phyloP scores from a whole-genome alignment of 306 rosid genomes.

The Rosa lucieae region DNA sequence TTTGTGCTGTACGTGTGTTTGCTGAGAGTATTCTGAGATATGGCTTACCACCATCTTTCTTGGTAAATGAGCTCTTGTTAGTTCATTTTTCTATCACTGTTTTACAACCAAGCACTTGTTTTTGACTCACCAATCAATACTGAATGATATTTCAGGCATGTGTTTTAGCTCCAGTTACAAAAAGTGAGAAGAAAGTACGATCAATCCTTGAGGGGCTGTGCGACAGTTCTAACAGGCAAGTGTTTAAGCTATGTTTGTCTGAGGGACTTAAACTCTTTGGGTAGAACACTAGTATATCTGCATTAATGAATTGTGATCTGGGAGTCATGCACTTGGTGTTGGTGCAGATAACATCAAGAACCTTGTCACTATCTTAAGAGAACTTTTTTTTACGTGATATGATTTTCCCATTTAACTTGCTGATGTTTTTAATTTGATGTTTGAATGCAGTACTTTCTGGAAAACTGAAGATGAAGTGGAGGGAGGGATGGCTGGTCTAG shows the following conservation, averaged over 20 bases:
- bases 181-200: slow-evolving; percentile 84
- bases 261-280: not conserved
- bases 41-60: slow-evolving; percentile 87
- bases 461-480: slow-evolving; percentile 75
- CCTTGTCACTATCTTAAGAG: not conserved
- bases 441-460: slow-evolving; percentile 70
- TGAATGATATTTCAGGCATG: slow-evolving; percentile 62
- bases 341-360: not conserved
- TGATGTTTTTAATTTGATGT: slow-evolving; percentile 6
- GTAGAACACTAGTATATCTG: slow-evolving; percentile 16
- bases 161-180: slow-evolving; percentile 73
- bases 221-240: slow-evolving; percentile 81
- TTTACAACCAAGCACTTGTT: slow-evolving; percentile 21
- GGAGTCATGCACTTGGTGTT: not conserved
- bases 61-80: slow-evolving; percentile 49
- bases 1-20: slow-evolving; percentile 76
- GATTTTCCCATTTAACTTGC: not conserved
- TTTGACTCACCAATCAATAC: slow-evolving; percentile 20
- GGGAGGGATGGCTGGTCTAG: slow-evolving; percentile 77
- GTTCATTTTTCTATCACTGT: slow-evolving; percentile 3
- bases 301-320: slow-evolving; percentile 7
- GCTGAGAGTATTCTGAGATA: slow-evolving; percentile 94
- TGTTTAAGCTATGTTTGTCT: slow-evolving; percentile 15
- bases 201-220: slow-evolving; percentile 79
- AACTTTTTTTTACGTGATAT: not conserved